Evolutionary conservation across 805 yeast genomes (phyloP), one percentile per base, ranked within the genome.

Genomic region (Kodamaea restingae): DNA sequence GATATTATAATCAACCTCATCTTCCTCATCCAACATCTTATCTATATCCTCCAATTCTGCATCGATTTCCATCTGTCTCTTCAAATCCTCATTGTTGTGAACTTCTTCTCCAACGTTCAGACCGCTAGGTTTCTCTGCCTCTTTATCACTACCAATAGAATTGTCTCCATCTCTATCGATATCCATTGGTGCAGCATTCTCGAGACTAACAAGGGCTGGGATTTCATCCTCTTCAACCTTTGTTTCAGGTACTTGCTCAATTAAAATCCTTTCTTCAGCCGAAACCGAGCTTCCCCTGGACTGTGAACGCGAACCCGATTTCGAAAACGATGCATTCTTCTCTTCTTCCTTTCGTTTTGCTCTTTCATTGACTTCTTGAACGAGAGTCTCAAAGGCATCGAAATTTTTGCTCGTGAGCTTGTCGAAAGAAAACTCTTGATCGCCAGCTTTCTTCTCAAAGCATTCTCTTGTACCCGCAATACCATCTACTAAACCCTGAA

Each of bases 11-110:
- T 64, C 67, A 8, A 64, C 65, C 14, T 57, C 53, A 11, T 63
- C 70, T 38, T 65, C 71, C 18, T 60, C 68, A 2, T 61, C 70
- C 12, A 66, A 48, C 38, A 65, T 41, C 30, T 57, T 51, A 41
- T 66, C 71, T 21, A 66, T 66, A 18, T 56, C 54, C 15, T 54
- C 51, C 28, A 63, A 44, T 11, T 50, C 44, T 8, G 47, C 49
- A 18, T 52, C 47, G 6, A 51, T 39, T 32, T 29, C 37, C 11
- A 20, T 24, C 15, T 32, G 36, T 32, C 14, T 29, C 10, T 22
- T 25, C 28, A 32, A 30, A 2, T 15, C 12, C 20, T 18, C 35
- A 14, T 25, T 17, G 10, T 17, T 36, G 8, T 24, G 41, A 33
- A 18, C 14, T 15, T 20, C 28, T 12, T 14, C 22, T 6, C 22